Conservation (phyloP, 305 asterid genomes). For the Ajuga reptans region DNA sequence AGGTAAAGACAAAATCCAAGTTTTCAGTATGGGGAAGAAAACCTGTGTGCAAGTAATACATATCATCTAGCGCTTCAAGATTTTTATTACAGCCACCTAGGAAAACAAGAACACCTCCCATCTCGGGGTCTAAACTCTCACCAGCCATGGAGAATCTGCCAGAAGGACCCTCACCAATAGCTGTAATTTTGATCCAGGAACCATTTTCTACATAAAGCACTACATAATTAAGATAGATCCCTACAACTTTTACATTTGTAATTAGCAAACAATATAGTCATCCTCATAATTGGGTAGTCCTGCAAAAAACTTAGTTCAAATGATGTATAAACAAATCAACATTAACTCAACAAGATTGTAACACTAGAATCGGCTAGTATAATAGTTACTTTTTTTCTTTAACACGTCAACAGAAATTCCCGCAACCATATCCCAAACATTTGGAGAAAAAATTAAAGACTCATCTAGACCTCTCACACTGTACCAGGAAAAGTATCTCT, state of each 20-base stretch:
- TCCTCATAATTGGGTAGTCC: neutral
- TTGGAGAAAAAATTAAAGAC: too few species aligned
- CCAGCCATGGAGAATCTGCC: constrained; percentile 97
- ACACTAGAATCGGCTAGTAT: neutral
- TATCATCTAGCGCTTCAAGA: constrained; percentile 87
- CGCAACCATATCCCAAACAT: neutral
- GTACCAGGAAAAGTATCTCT: neutral
- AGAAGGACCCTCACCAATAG: constrained; percentile 75
- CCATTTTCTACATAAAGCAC: constrained; percentile 48
- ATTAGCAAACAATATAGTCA: constrained; percentile 1
- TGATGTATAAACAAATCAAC: neutral
- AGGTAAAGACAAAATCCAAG: constrained; percentile 17
- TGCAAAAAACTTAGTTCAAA: constrained; percentile 2
- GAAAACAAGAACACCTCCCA: constrained; percentile 73
- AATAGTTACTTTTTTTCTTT: neutral
- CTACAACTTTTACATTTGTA: constrained; percentile 3
- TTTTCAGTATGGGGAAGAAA: neutral
- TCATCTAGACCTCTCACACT: neutral
- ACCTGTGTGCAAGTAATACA: constrained; percentile 88
- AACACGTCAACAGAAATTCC: neutral
- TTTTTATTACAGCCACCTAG: constrained; percentile 92
- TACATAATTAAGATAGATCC: neutral
- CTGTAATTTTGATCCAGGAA: constrained; percentile 57
- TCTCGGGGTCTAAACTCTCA: constrained; percentile 74
- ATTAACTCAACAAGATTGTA: neutral